A percentile compares a stretch with the other conserved stretches of the same genome.
Conservation (phyloP, 306 rosid species). For the Medicago arabica region DNA sequence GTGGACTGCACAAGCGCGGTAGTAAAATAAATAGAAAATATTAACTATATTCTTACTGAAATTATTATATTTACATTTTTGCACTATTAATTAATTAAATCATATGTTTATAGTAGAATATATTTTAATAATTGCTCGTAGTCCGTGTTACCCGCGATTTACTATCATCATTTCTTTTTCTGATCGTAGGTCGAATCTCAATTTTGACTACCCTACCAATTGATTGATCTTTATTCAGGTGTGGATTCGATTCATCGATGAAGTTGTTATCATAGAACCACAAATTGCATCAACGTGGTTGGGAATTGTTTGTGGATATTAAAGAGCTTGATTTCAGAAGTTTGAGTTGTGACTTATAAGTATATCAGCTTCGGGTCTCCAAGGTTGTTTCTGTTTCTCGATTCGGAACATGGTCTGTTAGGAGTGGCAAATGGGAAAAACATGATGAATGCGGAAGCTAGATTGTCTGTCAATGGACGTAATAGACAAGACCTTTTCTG, state of each 20-base stretch:
- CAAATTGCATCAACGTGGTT: constrained; percentile 25
- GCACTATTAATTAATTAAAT: not conserved
- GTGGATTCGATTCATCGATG: constrained; percentile 26
- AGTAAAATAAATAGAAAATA: too few relatives aligned
- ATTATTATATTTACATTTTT: not conserved
- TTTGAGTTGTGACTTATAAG: constrained; percentile 16
- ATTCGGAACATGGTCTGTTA: constrained; percentile 42
- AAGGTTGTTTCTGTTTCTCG: constrained; percentile 34
- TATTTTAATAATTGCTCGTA: too few relatives aligned
- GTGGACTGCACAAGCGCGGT: not conserved
- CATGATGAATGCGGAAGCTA: constrained; percentile 58
- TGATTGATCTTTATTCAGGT: constrained; percentile 1
- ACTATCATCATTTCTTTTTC: not conserved
- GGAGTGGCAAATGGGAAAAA: constrained; percentile 61
- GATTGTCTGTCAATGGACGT: constrained; percentile 70
- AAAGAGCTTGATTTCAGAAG: constrained; percentile 29
- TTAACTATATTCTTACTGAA: not conserved
- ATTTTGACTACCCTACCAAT: not conserved
- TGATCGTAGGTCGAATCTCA: not conserved
- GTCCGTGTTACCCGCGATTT: not conserved
- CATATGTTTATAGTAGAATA: not conserved
- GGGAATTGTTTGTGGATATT: constrained; percentile 48
- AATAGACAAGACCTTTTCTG: constrained; percentile 57
- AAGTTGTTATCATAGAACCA: constrained; percentile 36
- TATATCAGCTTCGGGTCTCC: constrained; percentile 29